Percentiles rank a stretch among this genome's conserved stretches.
Conservation (phyloP, 106 monocot genomes). For the Apostasia ramifera region DNA sequence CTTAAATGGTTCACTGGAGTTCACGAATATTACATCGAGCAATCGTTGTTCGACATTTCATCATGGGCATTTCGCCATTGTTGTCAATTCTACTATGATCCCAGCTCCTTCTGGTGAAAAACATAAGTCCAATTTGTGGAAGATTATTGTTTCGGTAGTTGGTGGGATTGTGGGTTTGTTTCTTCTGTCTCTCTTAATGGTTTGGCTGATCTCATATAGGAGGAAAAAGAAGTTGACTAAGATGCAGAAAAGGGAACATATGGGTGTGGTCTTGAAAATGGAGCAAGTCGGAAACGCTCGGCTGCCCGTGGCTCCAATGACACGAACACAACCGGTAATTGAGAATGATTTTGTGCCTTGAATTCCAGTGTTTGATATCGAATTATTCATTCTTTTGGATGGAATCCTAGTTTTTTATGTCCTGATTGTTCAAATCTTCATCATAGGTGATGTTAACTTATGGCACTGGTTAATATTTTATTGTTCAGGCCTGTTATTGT, state of each 20-base stretch:
- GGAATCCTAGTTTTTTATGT: neutral
- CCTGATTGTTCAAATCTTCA: conserved; percentile 1
- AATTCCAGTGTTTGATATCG: conserved; percentile 4
- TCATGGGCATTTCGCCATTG: conserved; percentile 78
- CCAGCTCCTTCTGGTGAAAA: conserved; percentile 10
- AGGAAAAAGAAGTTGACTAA: conserved; percentile 29
- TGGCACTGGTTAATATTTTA: neutral
- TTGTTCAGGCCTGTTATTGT: neutral
- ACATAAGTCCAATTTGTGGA: conserved; percentile 41
- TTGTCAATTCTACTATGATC: conserved; percentile 39
- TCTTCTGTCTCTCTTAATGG: conserved; percentile 29
- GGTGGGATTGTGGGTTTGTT: conserved; percentile 39
- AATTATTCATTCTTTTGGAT: conserved; percentile 7
- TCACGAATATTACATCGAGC: conserved; percentile 39
- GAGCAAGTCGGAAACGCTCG: conserved; percentile 38
- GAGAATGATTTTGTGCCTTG: conserved; percentile 54
- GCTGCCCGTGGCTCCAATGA: conserved; percentile 48
- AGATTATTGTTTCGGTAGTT: conserved; percentile 33
- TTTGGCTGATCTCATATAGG: conserved; percentile 17
- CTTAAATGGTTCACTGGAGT: conserved; percentile 45
- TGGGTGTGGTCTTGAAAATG: conserved; percentile 41
- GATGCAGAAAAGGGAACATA: conserved; percentile 47
- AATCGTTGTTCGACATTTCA: conserved; percentile 37
- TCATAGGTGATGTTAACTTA: neutral
- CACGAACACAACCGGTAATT: conserved; percentile 53